phyloP scores from a whole-genome alignment of 441 rosid species.

The Arabidopsis hybrid region DNA sequence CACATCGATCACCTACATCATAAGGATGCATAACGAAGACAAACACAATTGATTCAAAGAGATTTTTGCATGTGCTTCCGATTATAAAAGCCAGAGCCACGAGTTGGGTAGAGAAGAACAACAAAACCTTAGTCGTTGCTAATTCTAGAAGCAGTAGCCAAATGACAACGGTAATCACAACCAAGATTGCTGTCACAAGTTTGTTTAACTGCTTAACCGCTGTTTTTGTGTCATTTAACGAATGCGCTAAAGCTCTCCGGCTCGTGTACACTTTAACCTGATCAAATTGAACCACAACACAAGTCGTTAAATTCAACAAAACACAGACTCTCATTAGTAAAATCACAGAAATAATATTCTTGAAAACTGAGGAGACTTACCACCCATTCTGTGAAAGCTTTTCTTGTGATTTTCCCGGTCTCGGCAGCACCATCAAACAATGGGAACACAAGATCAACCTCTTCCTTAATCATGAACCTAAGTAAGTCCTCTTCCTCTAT shows the following conservation, averaged over 20 bases:
- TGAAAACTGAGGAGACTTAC: conserved; percentile 46
- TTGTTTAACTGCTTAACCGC: conserved; percentile 81
- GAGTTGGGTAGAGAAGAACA: conserved; percentile 72
- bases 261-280: conserved; percentile 83
- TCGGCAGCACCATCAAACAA: conserved; percentile 68
- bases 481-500: conserved; percentile 64
- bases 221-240: conserved; percentile 84
- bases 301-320: conserved; percentile 5
- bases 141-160: conserved; percentile 80
- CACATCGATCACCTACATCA: conserved; percentile 92
- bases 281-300: conserved; percentile 11
- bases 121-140: conserved; percentile 71
- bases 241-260: conserved; percentile 81
- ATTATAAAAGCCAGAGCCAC: conserved; percentile 76
- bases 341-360: neutral
- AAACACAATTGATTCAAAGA: conserved; percentile 80
- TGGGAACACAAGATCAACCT: conserved; percentile 76
- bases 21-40: conserved; percentile 94
- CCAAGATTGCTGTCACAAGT: conserved; percentile 62
- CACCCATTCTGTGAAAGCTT: conserved; percentile 81
- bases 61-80: conserved; percentile 82
- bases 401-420: conserved; percentile 57
- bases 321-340: neutral
- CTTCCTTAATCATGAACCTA: conserved; percentile 88
- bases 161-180: conserved; percentile 51